Evolutionary conservation across 768 basidiomycete genomes (phyloP), one percentile per base, ranked within the genome.

Genomic region (Filobasidium floriforme): DNA sequence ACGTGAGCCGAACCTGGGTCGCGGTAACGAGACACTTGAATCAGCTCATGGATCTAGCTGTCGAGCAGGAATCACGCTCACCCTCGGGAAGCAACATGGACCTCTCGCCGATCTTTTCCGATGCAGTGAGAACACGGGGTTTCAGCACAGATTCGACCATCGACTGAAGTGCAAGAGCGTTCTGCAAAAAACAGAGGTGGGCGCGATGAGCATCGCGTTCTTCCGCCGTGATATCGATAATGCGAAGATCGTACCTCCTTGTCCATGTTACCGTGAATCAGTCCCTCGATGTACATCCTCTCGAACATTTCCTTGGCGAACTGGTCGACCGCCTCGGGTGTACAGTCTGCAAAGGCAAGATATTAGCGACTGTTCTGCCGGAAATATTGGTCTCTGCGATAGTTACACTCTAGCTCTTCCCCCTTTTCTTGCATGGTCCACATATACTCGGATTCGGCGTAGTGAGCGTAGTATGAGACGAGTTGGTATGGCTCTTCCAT

Each of bases 201-300:
- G 66, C 9, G 14, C 52, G 15, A 12, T 46, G 11, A 55, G 44
- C 60, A 49, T 5, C 18, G 59, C 54, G 40, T 28, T 59, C 51
- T 26, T 54, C 28, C n/a, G 59, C 46, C 1, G 26, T 18, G 1
- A 14, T 18, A n/a, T 49, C 32, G 49, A 15, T 14, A 29, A 22
- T 24, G 60, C 14, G 5, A 22, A 37, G 29, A 41, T 19, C 89
- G 62, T 70, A 90, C 90, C 76, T 92, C 86, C 73, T 88, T 87
- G 70, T 83, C 83, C 64, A 97, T 81, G 78, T 98, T 98, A 1
- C 96, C 96, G 41, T 86, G 80, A 1, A 89, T 86, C 24, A 98
- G 80, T 24, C 87, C 86, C 60, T 87, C 84, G 59, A 91, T 80
- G 70, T 88, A 83, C 55, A 88, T 80, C 55, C 86, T 81, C 1